A percentile compares a stretch with the other conserved stretches of the same genome.
phyloP scores from a whole-genome alignment of 306 rosid species.

The Cucurbita moschata region DNA sequence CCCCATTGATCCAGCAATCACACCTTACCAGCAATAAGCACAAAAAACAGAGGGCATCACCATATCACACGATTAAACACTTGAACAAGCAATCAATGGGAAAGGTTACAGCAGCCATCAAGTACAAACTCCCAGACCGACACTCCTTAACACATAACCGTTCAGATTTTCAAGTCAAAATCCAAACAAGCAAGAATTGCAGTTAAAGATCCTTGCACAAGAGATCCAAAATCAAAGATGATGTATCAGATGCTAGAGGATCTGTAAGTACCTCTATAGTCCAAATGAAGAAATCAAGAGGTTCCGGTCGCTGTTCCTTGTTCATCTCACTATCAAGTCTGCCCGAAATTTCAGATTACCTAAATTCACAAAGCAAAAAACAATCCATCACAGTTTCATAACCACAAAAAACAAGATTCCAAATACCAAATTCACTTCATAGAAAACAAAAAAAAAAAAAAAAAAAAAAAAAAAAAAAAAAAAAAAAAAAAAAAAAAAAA shows the following conservation, averaged over 20 bases:
- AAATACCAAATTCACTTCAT: slow-evolving; percentile 9
- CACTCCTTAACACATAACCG: background rate
- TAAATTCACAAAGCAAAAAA: slow-evolving; percentile 8
- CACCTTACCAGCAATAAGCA: background rate
- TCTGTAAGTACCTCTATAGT: slow-evolving; percentile 69
- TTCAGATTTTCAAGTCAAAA: background rate
- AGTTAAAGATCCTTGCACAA: slow-evolving; percentile 8
- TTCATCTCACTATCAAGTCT: slow-evolving; percentile 51
- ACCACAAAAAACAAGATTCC: slow-evolving; percentile 12
- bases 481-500: background rate
- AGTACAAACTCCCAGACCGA: background rate
- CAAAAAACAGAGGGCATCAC: background rate
- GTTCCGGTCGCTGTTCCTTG: slow-evolving; percentile 85
- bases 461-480: background rate
- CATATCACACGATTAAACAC: background rate
- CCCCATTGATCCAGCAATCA: background rate
- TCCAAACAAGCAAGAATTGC: background rate
- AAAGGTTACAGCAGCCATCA: background rate
- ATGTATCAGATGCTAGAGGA: background rate
- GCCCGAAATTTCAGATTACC: slow-evolving; percentile 18
- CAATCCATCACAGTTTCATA: background rate
- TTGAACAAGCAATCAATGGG: background rate
- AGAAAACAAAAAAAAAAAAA: slow-evolving; percentile 1
- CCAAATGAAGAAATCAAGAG: slow-evolving; percentile 99
- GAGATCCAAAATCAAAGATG: background rate